phyloP scores from a whole-genome alignment of 208 protist species.

The Angomonas deanei region DNA sequence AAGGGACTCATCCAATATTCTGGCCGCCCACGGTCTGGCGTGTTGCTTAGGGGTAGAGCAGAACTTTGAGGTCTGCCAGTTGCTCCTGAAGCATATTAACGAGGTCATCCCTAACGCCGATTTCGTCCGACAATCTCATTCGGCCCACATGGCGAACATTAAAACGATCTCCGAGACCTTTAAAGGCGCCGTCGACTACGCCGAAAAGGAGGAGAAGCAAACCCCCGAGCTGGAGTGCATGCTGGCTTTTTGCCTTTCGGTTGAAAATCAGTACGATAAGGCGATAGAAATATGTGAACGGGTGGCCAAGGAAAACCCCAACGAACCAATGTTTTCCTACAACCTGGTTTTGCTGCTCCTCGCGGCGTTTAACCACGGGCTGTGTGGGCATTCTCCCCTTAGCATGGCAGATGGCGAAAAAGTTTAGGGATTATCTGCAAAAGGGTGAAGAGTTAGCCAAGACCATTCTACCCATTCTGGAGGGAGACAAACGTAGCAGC shows the following conservation, averaged over 20 bases:
- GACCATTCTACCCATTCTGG: neutral
- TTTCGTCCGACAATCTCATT: constrained; percentile 36
- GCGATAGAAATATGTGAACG: constrained; percentile 43
- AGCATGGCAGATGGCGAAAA: constrained; percentile 30
- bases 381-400: constrained; percentile 26
- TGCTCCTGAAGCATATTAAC: constrained; percentile 62
- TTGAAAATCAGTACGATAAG: constrained; percentile 46
- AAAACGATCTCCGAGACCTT: constrained; percentile 68
- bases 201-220: constrained; percentile 22
- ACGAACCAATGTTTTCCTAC: constrained; percentile 49
- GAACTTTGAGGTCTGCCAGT: constrained; percentile 52
- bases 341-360: constrained; percentile 71
- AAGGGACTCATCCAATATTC: constrained; percentile 60
- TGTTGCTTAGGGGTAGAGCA: constrained; percentile 74
- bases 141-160: constrained; percentile 68
- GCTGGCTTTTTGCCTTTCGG: constrained; percentile 69
- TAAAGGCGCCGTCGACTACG: constrained; percentile 77
- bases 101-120: constrained; percentile 57
- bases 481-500: no score
- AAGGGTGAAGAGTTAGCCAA: constrained; percentile 14
- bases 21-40: constrained; percentile 76
- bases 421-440: constrained; percentile 34
- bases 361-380: constrained; percentile 45
- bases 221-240: constrained; percentile 52
- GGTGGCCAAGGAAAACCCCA: constrained; percentile 13